These are phyloP conservation scores for Paecilomyces fulvus DNA, from an alignment of 2,329 filamentous ascomycete genomes.

Conservation along the genomic window DNA sequence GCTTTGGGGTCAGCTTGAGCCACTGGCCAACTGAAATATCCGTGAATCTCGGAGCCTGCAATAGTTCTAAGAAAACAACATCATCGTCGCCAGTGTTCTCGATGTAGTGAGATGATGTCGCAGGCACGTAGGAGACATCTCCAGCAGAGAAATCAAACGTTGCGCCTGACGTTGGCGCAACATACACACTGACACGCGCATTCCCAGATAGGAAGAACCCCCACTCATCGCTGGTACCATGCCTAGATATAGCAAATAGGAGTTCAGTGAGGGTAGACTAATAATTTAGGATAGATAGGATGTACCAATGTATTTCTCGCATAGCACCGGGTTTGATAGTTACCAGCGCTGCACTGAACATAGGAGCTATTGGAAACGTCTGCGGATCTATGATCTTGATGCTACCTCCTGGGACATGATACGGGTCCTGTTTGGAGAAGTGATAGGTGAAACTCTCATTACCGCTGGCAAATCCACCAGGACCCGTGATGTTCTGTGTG, in stretches of 20 bases:
- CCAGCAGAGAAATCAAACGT: constrained; percentile 54
- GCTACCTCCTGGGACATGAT: constrained; percentile 46
- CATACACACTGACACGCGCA: constrained; percentile 49
- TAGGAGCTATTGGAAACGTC: constrained; percentile 49
- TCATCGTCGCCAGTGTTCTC: constrained; percentile 54
- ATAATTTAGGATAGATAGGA: too few relatives aligned
- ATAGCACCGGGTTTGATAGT: constrained; percentile 55
- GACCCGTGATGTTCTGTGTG: constrained; percentile 38
- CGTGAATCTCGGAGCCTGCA: constrained; percentile 45
- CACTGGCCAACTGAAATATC: constrained; percentile 30
- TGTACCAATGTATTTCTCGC: constrained; percentile 57
- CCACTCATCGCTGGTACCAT: constrained; percentile 45
- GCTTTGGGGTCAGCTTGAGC: constrained; percentile 39
- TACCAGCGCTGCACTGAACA: constrained; percentile 50
- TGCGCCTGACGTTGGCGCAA: constrained; percentile 41
- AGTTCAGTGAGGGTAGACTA: too few relatives aligned
- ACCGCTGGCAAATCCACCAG: constrained; percentile 22
- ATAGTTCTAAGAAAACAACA: constrained; percentile 52
- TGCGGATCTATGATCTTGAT: constrained; percentile 52
- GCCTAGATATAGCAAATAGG: not conserved
- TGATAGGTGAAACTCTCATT: constrained; percentile 32
- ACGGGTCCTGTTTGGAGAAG: constrained; percentile 41
- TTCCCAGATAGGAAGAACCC: constrained; percentile 50
- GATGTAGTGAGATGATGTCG: constrained; percentile 49
- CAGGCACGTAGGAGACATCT: constrained; percentile 52